Evolutionary conservation across 106 monocot genomes (phyloP), one percentile per base, ranked within the genome.

Genomic region (Hemerocallis citrina): DNA sequence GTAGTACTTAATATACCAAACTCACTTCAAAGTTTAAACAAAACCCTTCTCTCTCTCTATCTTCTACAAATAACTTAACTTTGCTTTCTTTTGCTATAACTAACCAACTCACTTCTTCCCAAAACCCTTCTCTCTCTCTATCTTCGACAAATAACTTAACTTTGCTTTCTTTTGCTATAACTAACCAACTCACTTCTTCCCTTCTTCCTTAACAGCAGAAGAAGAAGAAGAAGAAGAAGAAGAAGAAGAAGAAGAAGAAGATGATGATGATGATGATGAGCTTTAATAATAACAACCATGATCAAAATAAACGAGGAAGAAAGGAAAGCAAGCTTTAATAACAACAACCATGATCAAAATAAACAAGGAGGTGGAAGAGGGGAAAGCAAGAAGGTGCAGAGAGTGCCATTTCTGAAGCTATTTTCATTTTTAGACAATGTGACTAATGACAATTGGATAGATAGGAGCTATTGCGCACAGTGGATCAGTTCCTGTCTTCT

Each of bases 401-500:
- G 80, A 52, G 96, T 98, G 5, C 79, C 96, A 11, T 92, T 98
- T 61, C 44, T 81, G 14, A 92, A 98, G 92, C 92, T 98, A 43
- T 98, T 98, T 77, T 39, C 81, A 46, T 98, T 79, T 69, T 91
- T 92, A 13, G 96, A 98, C 71, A 57, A 11, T 78, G 71, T 69
- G 96, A 98, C 42, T 84, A 69, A 98, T 98, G 96, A 51, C 75
- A 9, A 0, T 85, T 2, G 96, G 96, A 35, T 66, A 81, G 12
- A n/a, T 92, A 12, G 96, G 91, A 8, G 91, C 96, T 16, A 92
- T 87, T 60, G 88, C 63, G 16, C 96, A 98, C 57, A 92, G 96
- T 21, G 96, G 91, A 23, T 85, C 96, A 16, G 91, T 98, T 14
- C 96, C 96, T 7, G 88, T 98, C 66, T 98, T 98, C 84, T 98